Evolutionary conservation across 2,329 filamentous ascomycete species (phyloP).

Genomic region (Daldinia sp.): DNA sequence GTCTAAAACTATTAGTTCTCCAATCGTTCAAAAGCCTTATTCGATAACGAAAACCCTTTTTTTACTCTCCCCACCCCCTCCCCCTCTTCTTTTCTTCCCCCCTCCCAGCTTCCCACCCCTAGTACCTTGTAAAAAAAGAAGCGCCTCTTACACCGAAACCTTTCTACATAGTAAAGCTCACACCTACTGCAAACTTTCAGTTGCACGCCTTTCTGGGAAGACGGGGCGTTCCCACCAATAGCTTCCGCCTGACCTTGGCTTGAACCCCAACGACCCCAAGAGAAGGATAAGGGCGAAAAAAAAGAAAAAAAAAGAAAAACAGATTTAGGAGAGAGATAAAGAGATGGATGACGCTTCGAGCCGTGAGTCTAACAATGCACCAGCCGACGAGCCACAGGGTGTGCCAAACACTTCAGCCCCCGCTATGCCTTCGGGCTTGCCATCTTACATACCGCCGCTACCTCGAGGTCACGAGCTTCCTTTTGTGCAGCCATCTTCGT

Average conservation of each 20-base stretch:
- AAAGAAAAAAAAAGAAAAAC: conserved; percentile 1
- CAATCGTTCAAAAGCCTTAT: conserved; percentile 21
- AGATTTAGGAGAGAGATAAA: too few relatives aligned
- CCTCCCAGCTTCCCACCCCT: background rate
- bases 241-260: conserved; percentile 11
- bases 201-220: conserved; percentile 30
- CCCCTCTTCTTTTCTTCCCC: conserved; percentile 9
- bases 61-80: conserved; percentile 35
- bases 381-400: conserved; percentile 40
- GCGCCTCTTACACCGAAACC: conserved; percentile 20
- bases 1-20: conserved; percentile 8
- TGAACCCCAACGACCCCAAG: conserved; percentile 23
- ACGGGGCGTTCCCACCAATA: conserved; percentile 37
- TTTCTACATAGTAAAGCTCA: conserved; percentile 27
- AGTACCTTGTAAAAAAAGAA: conserved; percentile 4
- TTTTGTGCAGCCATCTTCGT: conserved; percentile 68
- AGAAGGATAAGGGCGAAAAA: conserved; percentile 6
- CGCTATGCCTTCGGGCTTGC: conserved; percentile 29
- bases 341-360: conserved; percentile 42
- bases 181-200: conserved; percentile 28
- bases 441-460: conserved; percentile 39
- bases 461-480: conserved; percentile 59
- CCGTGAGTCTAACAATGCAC: conserved; percentile 34
- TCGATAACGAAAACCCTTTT: conserved; percentile 28
- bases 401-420: conserved; percentile 34